Percentiles rank a stretch among this genome's conserved stretches.
phyloP scores from a whole-genome alignment of 2,329 filamentous ascomycete genomes.

The Talaromyces amestolkiae region DNA sequence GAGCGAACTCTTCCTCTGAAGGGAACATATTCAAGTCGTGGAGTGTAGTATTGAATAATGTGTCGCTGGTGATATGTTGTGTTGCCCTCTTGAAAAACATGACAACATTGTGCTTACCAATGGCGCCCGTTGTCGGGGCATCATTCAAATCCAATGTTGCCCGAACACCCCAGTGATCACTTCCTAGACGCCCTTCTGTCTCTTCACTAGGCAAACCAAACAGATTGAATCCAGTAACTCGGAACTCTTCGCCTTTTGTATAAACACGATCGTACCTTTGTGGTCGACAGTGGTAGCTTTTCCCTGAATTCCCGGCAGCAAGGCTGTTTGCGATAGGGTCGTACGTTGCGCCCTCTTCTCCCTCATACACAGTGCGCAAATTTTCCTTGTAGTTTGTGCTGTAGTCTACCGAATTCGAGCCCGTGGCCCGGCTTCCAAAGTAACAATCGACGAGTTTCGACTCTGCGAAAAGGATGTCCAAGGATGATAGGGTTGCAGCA shows the following conservation, averaged over 20 bases:
- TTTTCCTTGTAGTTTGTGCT: slow-evolving; percentile 14
- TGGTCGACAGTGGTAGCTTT: slow-evolving; percentile 53
- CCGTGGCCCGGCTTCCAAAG: not conserved
- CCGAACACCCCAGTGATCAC: slow-evolving; percentile 3
- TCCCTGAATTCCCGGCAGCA: slow-evolving; percentile 52
- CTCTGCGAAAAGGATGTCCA: slow-evolving; percentile 42
- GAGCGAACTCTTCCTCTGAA: slow-evolving; percentile 4
- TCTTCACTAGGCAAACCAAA: slow-evolving; percentile 46
- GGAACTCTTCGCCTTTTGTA: slow-evolving; percentile 43
- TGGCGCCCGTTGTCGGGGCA: not conserved
- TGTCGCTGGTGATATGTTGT: not conserved
- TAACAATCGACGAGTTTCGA: not conserved
- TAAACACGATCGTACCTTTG: slow-evolving; percentile 67
- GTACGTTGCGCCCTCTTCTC: slow-evolving; percentile 65
- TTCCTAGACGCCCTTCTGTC: not conserved
- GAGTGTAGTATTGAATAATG: not conserved
- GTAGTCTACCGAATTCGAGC: not conserved
- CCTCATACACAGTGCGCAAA: slow-evolving; percentile 47
- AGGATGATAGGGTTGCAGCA: slow-evolving; percentile 40
- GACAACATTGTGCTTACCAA: not conserved
- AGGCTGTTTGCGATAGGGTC: slow-evolving; percentile 58
- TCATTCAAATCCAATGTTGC: not conserved
- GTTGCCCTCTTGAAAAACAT: slow-evolving; percentile 20
- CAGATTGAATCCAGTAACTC: slow-evolving; percentile 52
- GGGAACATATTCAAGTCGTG: slow-evolving; percentile 11